These are phyloP conservation scores for Aegilops speltoides DNA, from an alignment of 176 grass and related monocot genomes.

Conservation along the genomic window DNA sequence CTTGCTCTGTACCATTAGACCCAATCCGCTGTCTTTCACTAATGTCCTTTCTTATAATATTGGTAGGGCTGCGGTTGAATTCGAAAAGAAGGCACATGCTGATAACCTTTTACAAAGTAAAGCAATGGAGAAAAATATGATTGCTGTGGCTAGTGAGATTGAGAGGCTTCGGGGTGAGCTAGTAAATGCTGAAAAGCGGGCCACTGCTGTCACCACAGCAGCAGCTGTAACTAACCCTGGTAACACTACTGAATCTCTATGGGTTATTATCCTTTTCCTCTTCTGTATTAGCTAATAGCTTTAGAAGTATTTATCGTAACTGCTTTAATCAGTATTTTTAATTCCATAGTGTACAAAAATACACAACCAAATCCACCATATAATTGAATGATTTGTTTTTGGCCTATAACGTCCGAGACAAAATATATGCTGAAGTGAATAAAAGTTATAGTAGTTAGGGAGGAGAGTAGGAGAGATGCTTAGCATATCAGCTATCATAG, in stretches of 20 bases:
- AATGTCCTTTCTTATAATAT: slow-evolving; percentile 22
- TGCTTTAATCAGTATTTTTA: neutral
- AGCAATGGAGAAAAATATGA: slow-evolving; percentile 80
- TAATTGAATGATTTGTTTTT: neutral
- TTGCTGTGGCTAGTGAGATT: slow-evolving; percentile 70
- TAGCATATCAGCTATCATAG: slow-evolving; percentile 10
- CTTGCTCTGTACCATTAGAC: neutral
- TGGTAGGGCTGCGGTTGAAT: slow-evolving; percentile 81
- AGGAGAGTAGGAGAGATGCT: neutral
- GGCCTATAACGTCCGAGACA: neutral
- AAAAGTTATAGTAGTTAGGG: slow-evolving; percentile 1
- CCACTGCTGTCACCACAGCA: slow-evolving; percentile 38
- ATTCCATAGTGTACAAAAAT: neutral
- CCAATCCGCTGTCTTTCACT: slow-evolving; percentile 15
- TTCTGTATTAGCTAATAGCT: slow-evolving; percentile 5
- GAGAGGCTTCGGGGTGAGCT: slow-evolving; percentile 81
- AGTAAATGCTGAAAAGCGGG: slow-evolving; percentile 67
- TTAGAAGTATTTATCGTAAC: neutral
- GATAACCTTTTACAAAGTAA: slow-evolving; percentile 88
- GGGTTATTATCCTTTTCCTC: neutral
- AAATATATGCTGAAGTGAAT: neutral
- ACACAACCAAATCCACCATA: neutral
- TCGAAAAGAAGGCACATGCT: slow-evolving; percentile 93
- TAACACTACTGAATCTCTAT: slow-evolving; percentile 40
- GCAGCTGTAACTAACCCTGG: slow-evolving; percentile 63